Percentiles rank a stretch among this genome's conserved stretches.
These are phyloP conservation scores for Gillenia trifoliata DNA, from an alignment of 306 rosid genomes.

Conservation along the genomic window DNA sequence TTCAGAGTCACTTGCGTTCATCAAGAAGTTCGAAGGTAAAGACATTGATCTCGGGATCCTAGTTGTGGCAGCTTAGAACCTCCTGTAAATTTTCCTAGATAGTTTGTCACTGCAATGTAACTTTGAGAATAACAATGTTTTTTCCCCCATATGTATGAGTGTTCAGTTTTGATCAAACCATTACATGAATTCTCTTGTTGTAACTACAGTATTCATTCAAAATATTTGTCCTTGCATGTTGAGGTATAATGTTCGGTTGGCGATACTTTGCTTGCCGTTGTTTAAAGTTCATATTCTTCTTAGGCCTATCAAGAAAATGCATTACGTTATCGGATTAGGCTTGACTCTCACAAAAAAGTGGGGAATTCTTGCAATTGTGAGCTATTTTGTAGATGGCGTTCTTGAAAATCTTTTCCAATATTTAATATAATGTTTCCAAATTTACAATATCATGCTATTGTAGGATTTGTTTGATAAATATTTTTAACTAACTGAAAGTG, in stretches of 20 bases:
- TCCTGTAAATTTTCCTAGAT: constrained; percentile 78
- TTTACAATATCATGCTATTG: too few relatives aligned
- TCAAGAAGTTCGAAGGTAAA: constrained; percentile 91
- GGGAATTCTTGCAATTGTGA: background rate
- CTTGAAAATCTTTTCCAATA: too few relatives aligned
- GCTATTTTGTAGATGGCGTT: too few relatives aligned
- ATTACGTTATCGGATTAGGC: too few relatives aligned
- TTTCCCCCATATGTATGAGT: constrained; percentile 12
- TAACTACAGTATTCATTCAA: constrained; percentile 11
- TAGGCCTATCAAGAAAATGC: background rate
- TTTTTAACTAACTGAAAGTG: too few relatives aligned
- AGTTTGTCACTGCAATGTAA: constrained; percentile 23
- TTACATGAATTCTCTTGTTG: constrained; percentile 18
- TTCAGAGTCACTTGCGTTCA: constrained; percentile 89
- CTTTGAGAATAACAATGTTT: too few relatives aligned
- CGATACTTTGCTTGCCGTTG: background rate
- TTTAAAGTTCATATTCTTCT: background rate
- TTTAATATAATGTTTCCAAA: too few relatives aligned
- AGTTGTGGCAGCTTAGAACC: constrained; percentile 89
- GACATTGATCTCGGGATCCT: constrained; percentile 89
- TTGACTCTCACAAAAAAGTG: too few relatives aligned
- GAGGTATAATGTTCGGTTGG: background rate
- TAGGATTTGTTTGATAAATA: too few relatives aligned
- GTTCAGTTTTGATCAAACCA: constrained; percentile 32
- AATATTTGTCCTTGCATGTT: background rate